Percentiles rank a stretch among this genome's conserved stretches.
Evolutionary conservation across 495 filamentous ascomycete species (phyloP).

Genomic region (Durotheca rogersii): DNA sequence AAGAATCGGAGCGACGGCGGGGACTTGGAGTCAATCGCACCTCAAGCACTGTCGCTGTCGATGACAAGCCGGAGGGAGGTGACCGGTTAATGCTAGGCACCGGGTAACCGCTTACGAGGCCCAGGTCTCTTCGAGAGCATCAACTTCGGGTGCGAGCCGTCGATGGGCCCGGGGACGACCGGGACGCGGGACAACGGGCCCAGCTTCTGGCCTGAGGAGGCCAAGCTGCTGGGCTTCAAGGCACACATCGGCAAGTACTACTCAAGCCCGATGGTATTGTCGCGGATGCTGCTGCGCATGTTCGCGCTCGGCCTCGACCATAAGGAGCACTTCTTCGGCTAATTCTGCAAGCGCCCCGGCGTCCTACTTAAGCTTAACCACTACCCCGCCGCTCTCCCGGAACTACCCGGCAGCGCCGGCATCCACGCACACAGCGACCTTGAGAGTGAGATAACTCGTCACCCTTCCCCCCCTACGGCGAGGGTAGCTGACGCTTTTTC

Average conservation of each 20-base stretch:
- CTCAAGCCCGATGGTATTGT: not conserved
- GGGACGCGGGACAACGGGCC: not conserved
- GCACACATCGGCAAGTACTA: slow-evolving; percentile 1
- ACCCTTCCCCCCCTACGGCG: not conserved
- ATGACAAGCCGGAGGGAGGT: not conserved
- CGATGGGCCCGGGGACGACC: not conserved
- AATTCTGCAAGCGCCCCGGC: slow-evolving; percentile 3
- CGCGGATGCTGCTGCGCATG: not conserved
- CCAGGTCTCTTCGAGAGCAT: too few species aligned
- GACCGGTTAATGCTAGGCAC: too few species aligned
- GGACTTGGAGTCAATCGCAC: too few species aligned
- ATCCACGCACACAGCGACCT: slow-evolving; percentile 5
- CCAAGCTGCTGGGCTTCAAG: not conserved
- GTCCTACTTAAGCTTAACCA: slow-evolving; percentile 1
- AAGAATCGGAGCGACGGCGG: not conserved
- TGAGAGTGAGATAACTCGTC: not conserved
- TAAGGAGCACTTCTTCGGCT: not conserved
- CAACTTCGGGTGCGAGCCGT: slow-evolving; percentile 2
- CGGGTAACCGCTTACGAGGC: too few species aligned
- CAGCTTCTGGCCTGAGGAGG: not conserved
- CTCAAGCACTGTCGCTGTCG: not conserved
- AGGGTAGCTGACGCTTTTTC: not conserved
- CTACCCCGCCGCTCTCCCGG: not conserved
- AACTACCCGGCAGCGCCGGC: not conserved
- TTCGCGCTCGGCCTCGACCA: not conserved